Evolutionary conservation across 331 rosid genomes (phyloP), one percentile per base, ranked within the genome.

Genomic region (Malus hybrid): DNA sequence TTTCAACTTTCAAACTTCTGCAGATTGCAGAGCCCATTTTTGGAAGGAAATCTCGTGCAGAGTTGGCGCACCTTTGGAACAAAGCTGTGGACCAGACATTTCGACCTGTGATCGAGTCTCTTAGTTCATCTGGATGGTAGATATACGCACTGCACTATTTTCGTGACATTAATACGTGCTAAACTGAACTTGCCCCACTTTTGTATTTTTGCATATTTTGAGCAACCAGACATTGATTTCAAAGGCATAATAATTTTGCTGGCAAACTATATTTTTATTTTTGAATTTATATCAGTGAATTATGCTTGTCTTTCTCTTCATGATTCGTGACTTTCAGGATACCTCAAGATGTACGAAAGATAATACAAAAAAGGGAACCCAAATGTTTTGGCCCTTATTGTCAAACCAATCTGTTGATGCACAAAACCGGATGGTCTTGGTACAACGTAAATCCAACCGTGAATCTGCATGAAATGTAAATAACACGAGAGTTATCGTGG

Each of bases 81-180:
- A 93, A 86, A 76, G 83, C 90, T 39, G 89, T 93, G 68, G 90
- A 90, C 78, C 88, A 75, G 87, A 82, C 97, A 57, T 85, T 91
- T 80, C 89, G 87, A 80, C 96, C 96, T 7, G 77, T 83, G 72
- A 86, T 91, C 32, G 81, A 88, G 75, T 89, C 87, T 71, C 88
- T 91, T 73, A 86, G 91, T 75, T 88, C 93, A 7, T 96, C 88
- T 24, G 98, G 98, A 69, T 90, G 98, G 98, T 93, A 92, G 88
- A 85, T 74, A 57, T 42, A 59, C 67, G 36, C 71, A 72, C 11
- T 56, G 39, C 69, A 48, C 36, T 7, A 22, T 74, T 82, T 44
- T 60, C 56, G 20, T 60, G 33, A 71, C 68, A 14, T 71, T 59
- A 19, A 74, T 68, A 63, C 80, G 76, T 61, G 57, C 67, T 29